Conservation (phyloP, 2,329 filamentous ascomycete species). For the Ophiostoma fasciatum region DNA sequence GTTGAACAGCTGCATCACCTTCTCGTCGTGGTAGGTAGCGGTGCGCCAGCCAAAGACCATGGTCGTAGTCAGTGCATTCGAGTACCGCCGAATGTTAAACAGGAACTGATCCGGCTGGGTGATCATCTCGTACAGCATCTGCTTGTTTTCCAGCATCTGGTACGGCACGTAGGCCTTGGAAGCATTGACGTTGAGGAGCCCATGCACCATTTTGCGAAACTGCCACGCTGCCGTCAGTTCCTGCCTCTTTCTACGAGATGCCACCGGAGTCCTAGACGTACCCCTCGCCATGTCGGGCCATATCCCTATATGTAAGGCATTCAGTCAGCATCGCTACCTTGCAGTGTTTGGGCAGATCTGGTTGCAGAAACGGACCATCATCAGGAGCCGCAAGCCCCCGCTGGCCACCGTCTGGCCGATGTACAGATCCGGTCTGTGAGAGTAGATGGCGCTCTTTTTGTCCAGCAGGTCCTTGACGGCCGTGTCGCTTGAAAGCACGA, state of each 20-base stretch:
- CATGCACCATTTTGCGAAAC: conserved; percentile 25
- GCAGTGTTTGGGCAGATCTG: too few relatives aligned
- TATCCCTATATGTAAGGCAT: too few relatives aligned
- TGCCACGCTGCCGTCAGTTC: too few relatives aligned
- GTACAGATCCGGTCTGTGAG: conserved; percentile 21
- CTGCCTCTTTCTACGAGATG: too few relatives aligned
- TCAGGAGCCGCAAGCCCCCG: background rate
- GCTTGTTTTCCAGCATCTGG: conserved; percentile 39
- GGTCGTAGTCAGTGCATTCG: conserved; percentile 9
- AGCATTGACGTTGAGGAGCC: conserved; percentile 29
- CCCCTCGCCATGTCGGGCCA: conserved; percentile 21
- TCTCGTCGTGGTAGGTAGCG: conserved; percentile 6
- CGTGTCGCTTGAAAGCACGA: conserved; percentile 19
- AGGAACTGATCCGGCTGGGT: conserved; percentile 16
- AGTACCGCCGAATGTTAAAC: conserved; percentile 10
- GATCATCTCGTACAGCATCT: conserved; percentile 34
- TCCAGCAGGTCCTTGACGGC: conserved; percentile 36
- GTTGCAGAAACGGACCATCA: conserved; percentile 12
- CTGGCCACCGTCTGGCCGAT: conserved; percentile 10
- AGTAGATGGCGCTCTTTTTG: conserved; percentile 33
- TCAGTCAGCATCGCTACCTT: too few relatives aligned
- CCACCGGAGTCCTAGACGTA: too few relatives aligned
- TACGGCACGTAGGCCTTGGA: conserved; percentile 36
- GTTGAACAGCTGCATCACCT: conserved; percentile 9
- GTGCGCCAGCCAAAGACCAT: conserved; percentile 12